Conservation (phyloP, 495 filamentous ascomycete species). For the Podospora conica region DNA sequence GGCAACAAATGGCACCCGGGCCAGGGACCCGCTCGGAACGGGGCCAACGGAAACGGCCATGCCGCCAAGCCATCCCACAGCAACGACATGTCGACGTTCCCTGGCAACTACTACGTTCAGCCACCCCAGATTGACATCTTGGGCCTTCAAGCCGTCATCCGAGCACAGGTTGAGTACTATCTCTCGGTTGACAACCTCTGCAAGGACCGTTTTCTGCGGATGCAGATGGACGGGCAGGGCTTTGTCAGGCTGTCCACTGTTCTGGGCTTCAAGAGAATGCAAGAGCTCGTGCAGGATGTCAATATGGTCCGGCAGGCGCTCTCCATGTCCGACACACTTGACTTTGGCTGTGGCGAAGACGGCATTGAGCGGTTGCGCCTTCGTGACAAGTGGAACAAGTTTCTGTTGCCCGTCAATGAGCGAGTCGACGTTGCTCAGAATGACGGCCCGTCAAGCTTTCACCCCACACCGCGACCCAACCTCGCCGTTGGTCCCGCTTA, state of each 20-base stretch:
- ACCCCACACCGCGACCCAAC: conserved; percentile 4
- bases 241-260: conserved; percentile 77
- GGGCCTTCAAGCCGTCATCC: conserved; percentile 16
- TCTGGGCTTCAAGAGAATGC: conserved; percentile 78
- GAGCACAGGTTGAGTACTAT: conserved; percentile 85
- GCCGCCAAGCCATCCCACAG: conserved; percentile 15
- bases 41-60: conserved; percentile 15
- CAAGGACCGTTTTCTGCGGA: conserved; percentile 85
- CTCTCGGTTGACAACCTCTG: conserved; percentile 94
- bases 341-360: conserved; percentile 64
- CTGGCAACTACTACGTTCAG: conserved; percentile 17
- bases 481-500: conserved; percentile 15
- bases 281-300: conserved; percentile 58
- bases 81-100: conserved; percentile 14
- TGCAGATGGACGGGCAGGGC: conserved; percentile 89
- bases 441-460: conserved; percentile 32
- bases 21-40: conserved; percentile 15
- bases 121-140: conserved; percentile 16
- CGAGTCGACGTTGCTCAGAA: conserved; percentile 37
- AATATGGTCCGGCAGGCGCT: conserved; percentile 70
- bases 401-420: conserved; percentile 59
- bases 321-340: conserved; percentile 60
- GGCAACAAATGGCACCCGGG: conserved; percentile 21
- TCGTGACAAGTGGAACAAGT: conserved; percentile 71
- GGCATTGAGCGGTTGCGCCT: conserved; percentile 73